Base-by-base conservation (phyloP, 768 basidiomycete species). In the Mycena alexandri region DNA sequence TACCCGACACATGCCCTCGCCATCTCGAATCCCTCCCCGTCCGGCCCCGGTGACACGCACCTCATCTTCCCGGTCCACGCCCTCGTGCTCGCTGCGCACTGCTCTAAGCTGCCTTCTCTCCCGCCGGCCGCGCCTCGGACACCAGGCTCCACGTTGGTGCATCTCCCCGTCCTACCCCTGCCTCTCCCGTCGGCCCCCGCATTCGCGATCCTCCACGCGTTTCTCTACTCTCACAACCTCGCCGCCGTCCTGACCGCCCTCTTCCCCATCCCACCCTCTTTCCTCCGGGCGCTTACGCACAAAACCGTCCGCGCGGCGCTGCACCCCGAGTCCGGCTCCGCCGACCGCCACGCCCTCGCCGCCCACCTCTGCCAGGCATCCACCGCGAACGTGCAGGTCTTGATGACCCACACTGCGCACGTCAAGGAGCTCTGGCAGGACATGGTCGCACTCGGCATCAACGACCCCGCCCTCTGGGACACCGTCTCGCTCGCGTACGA, bases 391-490 rank as follows among this genome's bases (percentile, higher is more conserved):
- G 77, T 84, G 33, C 80, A 80, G 58, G 80, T 76, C 3, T 82
- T 87, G 22, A 86, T 81, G 71, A 81, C 80, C 33, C 87, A 89
- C 63, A 86, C 92, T n/a, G 84, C 89, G 38, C 86, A 86, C 70
- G 87, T 93, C 55, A 91, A 90, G 72, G 93, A 91, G 67, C 80
- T 94, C 22, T 95, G 93, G 93, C 88, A 89, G 70, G 92, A 93
- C 75, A 87, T 89, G 74, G 89, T 89, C 56, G 86, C 88, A 13
- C 87, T 95, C 43, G 93, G 93, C 22, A 75, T 95, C 9, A 84
- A 85, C 70, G 91, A 93, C 71, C 83, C 86, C 42, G 88, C 89
- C 61, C 80, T 95, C 42, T 95, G 93, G 94, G 87, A 89, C 60
- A 87, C 87, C 36, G 80, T 95, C 70, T 90, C 93, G 72, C 85